Percentiles rank a stretch among this genome's conserved stretches.
phyloP scores from a whole-genome alignment of 1,284 basidiomycete species.

The Rhodotorula sp. region DNA sequence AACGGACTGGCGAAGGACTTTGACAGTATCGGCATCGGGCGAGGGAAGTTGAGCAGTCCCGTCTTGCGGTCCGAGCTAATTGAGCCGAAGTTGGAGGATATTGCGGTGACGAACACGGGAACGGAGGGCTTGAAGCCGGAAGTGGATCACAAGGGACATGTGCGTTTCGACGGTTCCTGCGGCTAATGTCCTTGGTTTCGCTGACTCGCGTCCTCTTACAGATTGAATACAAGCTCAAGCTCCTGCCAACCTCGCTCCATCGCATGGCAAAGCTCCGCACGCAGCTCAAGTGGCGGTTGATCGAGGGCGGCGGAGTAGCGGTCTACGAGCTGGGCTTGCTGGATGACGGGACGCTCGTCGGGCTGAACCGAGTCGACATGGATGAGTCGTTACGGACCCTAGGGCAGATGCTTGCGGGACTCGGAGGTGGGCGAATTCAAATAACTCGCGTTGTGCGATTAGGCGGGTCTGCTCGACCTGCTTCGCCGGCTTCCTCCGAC shows the following conservation, averaged over 20 bases:
- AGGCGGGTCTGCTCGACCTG: neutral
- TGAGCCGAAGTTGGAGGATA: neutral
- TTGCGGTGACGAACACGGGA: neutral
- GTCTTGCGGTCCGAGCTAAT: neutral
- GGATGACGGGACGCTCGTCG: slow-evolving; percentile 81
- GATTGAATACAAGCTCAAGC: slow-evolving; percentile 80
- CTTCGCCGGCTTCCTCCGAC: neutral
- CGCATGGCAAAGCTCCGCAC: slow-evolving; percentile 75
- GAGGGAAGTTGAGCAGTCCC: neutral
- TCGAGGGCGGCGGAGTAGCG: slow-evolving; percentile 85
- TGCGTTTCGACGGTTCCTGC: neutral
- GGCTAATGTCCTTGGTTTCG: neutral
- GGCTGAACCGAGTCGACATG: slow-evolving; percentile 70
- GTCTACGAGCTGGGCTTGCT: slow-evolving; percentile 86
- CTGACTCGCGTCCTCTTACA: neutral
- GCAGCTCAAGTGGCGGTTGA: slow-evolving; percentile 89
- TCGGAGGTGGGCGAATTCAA: slow-evolving; percentile 59
- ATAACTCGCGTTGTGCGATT: slow-evolving; percentile 31
- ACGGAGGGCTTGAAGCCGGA: slow-evolving; percentile 22
- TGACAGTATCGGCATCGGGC: neutral
- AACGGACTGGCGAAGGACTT: slow-evolving; percentile 17
- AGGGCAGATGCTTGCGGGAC: slow-evolving; percentile 85
- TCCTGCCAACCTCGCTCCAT: slow-evolving; percentile 63
- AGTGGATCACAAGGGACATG: slow-evolving; percentile 30
- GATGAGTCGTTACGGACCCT: slow-evolving; percentile 76